Conservation (phyloP, 495 filamentous ascomycete genomes). For the Penicillium cosmopolitanum region DNA sequence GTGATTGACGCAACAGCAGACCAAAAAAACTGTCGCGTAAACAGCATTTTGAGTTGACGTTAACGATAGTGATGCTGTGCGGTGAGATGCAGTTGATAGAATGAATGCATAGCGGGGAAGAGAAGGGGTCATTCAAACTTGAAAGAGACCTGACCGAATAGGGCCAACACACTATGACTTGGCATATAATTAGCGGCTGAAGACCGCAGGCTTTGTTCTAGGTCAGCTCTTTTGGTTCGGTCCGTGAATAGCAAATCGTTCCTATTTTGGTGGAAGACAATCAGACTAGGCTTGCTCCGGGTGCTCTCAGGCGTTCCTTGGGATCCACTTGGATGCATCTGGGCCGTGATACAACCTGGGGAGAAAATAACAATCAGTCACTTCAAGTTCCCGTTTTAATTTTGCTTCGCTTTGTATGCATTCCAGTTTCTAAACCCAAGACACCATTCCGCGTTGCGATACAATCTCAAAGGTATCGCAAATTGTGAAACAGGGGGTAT, state of each 20-base stretch:
- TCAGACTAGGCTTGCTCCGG: neutral
- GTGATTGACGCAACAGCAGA: constrained; percentile 15
- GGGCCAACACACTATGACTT: constrained; percentile 5
- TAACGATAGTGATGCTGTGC: constrained; percentile 3
- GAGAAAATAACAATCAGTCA: too few species aligned
- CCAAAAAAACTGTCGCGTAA: constrained; percentile 7
- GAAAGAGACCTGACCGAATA: neutral
- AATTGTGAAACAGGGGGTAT: too few species aligned
- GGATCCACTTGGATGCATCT: neutral
- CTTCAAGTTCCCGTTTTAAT: too few species aligned
- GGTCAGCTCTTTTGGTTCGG: neutral
- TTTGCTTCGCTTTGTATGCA: too few species aligned
- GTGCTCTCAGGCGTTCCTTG: neutral
- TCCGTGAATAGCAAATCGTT: neutral
- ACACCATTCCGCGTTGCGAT: too few species aligned
- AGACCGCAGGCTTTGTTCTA: neutral
- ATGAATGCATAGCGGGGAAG: constrained; percentile 2
- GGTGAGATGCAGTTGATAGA: neutral
- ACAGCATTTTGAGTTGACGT: constrained; percentile 12
- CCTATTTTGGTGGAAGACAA: neutral
- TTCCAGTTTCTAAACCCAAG: too few species aligned
- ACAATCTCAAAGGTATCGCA: too few species aligned
- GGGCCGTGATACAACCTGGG: neutral
- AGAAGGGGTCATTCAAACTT: neutral
- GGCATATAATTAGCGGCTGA: constrained; percentile 5